phyloP scores from a whole-genome alignment of 208 protist genomes.

The Tetramitus jugosus region DNA sequence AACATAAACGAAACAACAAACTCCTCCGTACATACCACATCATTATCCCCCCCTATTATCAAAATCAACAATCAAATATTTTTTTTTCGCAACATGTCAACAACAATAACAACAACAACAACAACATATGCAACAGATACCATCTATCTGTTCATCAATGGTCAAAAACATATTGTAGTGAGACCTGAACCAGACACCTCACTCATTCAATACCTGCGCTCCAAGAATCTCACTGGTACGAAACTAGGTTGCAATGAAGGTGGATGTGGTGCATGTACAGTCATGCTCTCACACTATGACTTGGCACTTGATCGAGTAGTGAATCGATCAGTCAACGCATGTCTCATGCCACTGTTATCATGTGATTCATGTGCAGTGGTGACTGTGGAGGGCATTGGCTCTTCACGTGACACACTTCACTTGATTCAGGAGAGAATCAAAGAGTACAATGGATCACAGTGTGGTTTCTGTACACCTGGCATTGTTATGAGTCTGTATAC shows the following conservation, averaged over 20 bases:
- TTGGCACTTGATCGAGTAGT: neutral
- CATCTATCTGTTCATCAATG: neutral
- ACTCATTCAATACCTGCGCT: neutral
- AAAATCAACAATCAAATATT: no score
- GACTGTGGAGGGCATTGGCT: conserved; percentile 48
- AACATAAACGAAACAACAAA: no score
- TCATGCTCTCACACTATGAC: neutral
- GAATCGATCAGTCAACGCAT: conserved; percentile 2
- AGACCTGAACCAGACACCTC: neutral
- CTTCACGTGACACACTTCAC: neutral
- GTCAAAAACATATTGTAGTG: neutral
- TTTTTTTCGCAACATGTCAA: no score
- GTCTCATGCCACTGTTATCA: conserved; percentile 4
- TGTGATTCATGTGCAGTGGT: neutral
- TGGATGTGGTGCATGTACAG: neutral
- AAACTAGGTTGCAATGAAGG: conserved; percentile 1
- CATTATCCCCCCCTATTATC: no score
- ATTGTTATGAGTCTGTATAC: conserved; percentile 57
- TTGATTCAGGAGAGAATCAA: neutral
- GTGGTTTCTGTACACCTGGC: conserved; percentile 73
- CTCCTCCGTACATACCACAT: no score
- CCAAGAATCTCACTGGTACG: neutral
- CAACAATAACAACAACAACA: no score
- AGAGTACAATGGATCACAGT: conserved; percentile 41
- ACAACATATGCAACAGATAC: no score